phyloP scores from a whole-genome alignment of 2,329 filamentous ascomycete species.

The Aspergillus clavatus region DNA sequence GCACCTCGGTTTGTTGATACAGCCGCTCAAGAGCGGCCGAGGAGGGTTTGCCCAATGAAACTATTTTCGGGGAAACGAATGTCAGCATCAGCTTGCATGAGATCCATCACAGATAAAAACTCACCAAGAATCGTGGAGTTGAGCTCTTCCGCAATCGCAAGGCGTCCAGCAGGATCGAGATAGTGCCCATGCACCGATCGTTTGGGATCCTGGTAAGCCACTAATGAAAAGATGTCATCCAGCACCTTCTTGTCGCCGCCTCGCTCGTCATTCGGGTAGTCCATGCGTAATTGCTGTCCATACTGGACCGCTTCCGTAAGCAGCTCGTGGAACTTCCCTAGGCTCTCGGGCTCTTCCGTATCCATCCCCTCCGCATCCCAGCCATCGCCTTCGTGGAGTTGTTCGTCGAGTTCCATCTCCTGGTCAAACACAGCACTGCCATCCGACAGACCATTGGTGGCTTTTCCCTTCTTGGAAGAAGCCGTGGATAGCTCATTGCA shows the following conservation, averaged over 20 bases:
- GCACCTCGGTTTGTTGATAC: conserved; percentile 77
- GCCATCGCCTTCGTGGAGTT: conserved; percentile 32
- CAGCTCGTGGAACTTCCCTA: conserved; percentile 47
- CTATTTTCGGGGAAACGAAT: conserved; percentile 47
- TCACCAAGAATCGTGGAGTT: conserved; percentile 88
- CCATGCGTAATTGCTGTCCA: conserved; percentile 69
- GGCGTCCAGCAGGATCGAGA: conserved; percentile 68
- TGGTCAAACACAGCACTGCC: conserved; percentile 45
- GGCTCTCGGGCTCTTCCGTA: conserved; percentile 44
- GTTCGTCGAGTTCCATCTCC: conserved; percentile 57
- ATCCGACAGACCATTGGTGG: conserved; percentile 40
- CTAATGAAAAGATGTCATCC: conserved; percentile 77
- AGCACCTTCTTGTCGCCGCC: conserved; percentile 68
- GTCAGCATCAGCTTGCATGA: conserved; percentile 6
- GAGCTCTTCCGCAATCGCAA: conserved; percentile 81
- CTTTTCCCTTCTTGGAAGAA: conserved; percentile 34
- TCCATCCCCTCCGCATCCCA: conserved; percentile 50
- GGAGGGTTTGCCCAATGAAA: conserved; percentile 84
- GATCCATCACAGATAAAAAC: conserved; percentile 24
- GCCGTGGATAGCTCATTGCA: conserved; percentile 58
- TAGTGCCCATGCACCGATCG: conserved; percentile 72
- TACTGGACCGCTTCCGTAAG: conserved; percentile 70
- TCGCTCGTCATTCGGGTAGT: conserved; percentile 69
- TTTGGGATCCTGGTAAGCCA: conserved; percentile 79
- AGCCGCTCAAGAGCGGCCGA: conserved; percentile 78